Evolutionary conservation across 805 yeast genomes (phyloP), one percentile per base, ranked within the genome.

Genomic region (Sungouiozyma ichnusensis): DNA sequence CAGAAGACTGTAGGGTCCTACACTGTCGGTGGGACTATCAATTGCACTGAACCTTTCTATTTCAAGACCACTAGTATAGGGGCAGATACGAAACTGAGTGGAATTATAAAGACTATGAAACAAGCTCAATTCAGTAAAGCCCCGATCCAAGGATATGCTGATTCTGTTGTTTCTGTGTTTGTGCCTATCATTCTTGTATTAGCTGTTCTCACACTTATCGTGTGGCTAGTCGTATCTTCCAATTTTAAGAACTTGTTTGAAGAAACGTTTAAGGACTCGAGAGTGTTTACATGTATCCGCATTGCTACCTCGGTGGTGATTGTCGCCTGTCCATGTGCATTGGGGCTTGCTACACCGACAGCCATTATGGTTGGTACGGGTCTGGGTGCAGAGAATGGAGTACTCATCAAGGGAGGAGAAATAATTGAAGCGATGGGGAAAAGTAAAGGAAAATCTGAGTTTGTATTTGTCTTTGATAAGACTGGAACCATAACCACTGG

Each of bases 301-400:
- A 72, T 88, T 37, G 81, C 94, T 4, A 90, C 92, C 20, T 79
- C 94, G 5, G 98, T 92, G 4, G 76, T 94, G 48, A 96, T 92
- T 9, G 97, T 92, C 39, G 98, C 98, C 1, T 92, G 99, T 63
- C 99, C 99, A 0, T 92, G 98, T 71, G 97, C 98, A 0, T 65
- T 92, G 18, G 99, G 98, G 2, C 69, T 92, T 39, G 97, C 97
- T 3, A 95, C 97, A 0, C 99, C 99, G 1, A 94, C 98, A 1
- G 97, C 97, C 0, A 85, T 92, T 9, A 92, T 94, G 97, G 98
- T 92, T 2, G 98, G 97, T 7, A 90, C 97, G 2, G 98, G 98
- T 34, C 81, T 86, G 17, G 97, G 95, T 34, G 97, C 98, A 0
- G 62, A 74, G 13, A 71, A 85, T 60, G 97, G 98, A 16, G 82